Conservation (phyloP, 306 rosid genomes). For the Castanospermum australe region DNA sequence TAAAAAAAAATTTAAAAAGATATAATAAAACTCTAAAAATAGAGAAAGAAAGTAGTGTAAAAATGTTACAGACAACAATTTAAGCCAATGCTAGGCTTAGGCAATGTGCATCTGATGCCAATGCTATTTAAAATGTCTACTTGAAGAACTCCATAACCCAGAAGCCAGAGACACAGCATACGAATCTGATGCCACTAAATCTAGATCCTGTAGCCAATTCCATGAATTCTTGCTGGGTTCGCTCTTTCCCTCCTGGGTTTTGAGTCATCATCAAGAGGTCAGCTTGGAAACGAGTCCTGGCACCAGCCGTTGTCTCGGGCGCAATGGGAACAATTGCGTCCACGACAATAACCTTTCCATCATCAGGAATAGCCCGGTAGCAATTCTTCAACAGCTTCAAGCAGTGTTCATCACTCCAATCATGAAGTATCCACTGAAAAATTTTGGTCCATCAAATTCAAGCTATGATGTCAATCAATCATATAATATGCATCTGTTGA, state of each 20-base stretch:
- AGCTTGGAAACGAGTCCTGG: background rate
- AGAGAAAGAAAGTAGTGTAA: too few species aligned
- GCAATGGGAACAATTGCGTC: background rate
- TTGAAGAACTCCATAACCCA: slow-evolving; percentile 47
- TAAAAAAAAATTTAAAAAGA: too few species aligned
- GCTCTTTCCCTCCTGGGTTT: slow-evolving; percentile 35
- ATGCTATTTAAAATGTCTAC: too few species aligned
- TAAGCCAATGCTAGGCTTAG: background rate
- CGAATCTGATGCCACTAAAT: slow-evolving; percentile 21
- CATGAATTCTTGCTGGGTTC: slow-evolving; percentile 16
- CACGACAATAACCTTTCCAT: slow-evolving; percentile 37
- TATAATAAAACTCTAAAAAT: too few species aligned
- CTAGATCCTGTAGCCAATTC: slow-evolving; percentile 29
- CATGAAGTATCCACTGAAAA: slow-evolving; percentile 41
- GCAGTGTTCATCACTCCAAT: slow-evolving; percentile 40
- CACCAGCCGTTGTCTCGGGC: background rate
- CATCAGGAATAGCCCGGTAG: slow-evolving; percentile 20
- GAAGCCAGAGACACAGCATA: slow-evolving; percentile 5
- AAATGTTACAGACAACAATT: background rate
- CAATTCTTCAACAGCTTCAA: slow-evolving; percentile 35
- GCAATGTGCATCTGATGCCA: too few species aligned
- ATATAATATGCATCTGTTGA: background rate
- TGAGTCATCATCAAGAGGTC: slow-evolving; percentile 36
- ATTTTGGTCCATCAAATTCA: background rate
- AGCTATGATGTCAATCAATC: background rate